Percentiles rank a stretch among this genome's conserved stretches.
phyloP scores from a whole-genome alignment of 768 basidiomycete genomes.

The Lenzites betulinus region DNA sequence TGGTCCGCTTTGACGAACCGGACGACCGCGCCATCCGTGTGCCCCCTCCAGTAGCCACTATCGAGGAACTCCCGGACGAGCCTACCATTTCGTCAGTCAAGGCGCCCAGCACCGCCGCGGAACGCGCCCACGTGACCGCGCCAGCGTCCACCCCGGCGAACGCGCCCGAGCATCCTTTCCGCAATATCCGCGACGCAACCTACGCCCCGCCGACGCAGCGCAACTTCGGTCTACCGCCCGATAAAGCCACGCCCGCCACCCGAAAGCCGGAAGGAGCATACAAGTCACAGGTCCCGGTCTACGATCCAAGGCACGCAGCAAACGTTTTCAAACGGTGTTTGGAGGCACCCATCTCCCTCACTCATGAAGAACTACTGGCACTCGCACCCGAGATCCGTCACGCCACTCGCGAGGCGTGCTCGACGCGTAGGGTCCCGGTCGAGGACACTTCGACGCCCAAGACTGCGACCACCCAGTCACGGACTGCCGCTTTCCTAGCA shows the following conservation, averaged over 20 bases:
- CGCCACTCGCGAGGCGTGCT: conserved; percentile 5
- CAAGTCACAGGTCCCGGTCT: not conserved
- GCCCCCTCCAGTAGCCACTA: not conserved
- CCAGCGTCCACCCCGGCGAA: not conserved
- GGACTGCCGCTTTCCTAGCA: not conserved
- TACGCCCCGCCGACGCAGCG: not conserved
- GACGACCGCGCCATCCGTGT: not conserved
- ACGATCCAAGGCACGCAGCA: not conserved
- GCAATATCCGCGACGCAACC: not conserved
- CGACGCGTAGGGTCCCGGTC: not conserved
- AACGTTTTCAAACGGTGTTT: conserved; percentile 4
- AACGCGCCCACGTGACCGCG: not conserved
- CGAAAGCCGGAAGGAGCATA: conserved; percentile 1
- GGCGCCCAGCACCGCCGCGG: not conserved
- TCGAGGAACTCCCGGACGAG: conserved; percentile 6
- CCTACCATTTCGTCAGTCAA: not conserved
- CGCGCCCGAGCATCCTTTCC: conserved; percentile 4
- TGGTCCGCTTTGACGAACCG: conserved; percentile 4
- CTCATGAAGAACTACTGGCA: conserved; percentile 3
- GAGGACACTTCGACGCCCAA: not conserved
- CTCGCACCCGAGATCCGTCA: conserved; percentile 8
- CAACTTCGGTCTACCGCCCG: not conserved
- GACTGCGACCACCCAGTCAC: not conserved
- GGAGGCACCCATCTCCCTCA: not conserved
- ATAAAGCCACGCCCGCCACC: not conserved